These are phyloP conservation scores for Botrytis aclada DNA, from an alignment of 2,329 filamentous ascomycete genomes.

Conservation along the genomic window DNA sequence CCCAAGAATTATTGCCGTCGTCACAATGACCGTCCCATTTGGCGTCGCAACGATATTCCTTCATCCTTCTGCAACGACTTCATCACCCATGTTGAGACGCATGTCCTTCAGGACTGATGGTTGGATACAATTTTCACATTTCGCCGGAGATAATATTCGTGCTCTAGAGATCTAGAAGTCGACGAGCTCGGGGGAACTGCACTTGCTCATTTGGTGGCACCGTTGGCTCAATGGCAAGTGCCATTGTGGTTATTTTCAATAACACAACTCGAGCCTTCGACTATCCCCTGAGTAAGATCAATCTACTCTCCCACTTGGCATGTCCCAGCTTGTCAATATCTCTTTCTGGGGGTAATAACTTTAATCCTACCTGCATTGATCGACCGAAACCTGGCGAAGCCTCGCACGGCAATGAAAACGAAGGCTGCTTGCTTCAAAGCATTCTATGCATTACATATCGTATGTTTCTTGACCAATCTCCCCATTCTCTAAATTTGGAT, in stretches of 20 bases:
- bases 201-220: slow-evolving; percentile 5
- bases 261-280: neutral
- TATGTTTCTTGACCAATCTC: neutral
- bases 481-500: slow-evolving; percentile 12
- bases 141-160: neutral
- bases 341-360: neutral
- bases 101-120: neutral
- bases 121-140: no score
- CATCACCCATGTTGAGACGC: neutral
- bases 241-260: neutral
- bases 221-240: slow-evolving; percentile 3
- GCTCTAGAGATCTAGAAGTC: no score
- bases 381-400: slow-evolving; percentile 6
- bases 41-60: neutral
- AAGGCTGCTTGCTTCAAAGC: neutral
- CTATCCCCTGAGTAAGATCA: neutral
- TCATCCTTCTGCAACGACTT: neutral
- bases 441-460: neutral
- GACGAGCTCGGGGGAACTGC: neutral
- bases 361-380: slow-evolving; percentile 5
- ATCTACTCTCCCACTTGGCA: slow-evolving; percentile 4
- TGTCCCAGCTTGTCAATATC: neutral
- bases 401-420: neutral
- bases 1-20: neutral
- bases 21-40: neutral